phyloP scores from a whole-genome alignment of 768 basidiomycete genomes.

The Boletus subcaerulescens region DNA sequence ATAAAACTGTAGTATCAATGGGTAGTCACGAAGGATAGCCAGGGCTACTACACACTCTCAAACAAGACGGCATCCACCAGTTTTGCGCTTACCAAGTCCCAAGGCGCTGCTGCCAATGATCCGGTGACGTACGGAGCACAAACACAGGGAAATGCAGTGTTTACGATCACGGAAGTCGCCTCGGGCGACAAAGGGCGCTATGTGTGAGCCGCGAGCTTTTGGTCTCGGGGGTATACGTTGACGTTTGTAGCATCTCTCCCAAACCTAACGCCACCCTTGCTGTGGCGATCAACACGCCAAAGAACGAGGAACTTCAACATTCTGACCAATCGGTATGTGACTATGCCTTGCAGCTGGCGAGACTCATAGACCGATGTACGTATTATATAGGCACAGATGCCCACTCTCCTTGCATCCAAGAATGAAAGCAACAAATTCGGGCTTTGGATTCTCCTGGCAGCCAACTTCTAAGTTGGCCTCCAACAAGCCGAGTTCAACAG shows the following conservation, averaged over 20 bases:
- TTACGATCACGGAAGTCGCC: constrained; percentile 1
- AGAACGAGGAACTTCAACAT: not conserved
- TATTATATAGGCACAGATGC: not conserved
- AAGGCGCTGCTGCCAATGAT: not conserved
- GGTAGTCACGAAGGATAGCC: constrained; percentile 1
- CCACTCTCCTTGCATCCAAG: not conserved
- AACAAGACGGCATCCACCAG: not conserved
- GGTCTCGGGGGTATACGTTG: not conserved
- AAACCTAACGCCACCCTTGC: not conserved
- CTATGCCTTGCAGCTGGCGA: not conserved
- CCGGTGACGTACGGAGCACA: constrained; percentile 2
- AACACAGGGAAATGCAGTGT: not conserved
- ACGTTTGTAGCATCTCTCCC: constrained; percentile 7
- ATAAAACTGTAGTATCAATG: constrained; percentile 6
- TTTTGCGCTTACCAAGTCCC: constrained; percentile 1
- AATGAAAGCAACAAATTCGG: not conserved
- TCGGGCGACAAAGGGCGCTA: constrained; percentile 4
- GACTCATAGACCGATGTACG: not conserved
- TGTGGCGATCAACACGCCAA: not conserved
- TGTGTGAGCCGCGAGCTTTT: not conserved
- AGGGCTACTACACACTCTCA: constrained; percentile 4
- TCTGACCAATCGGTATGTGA: not conserved
- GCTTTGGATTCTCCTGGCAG: constrained; percentile 4
- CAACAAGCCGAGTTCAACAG: not conserved
- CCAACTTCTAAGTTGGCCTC: not conserved